phyloP scores from a whole-genome alignment of 495 filamentous ascomycete genomes.

The Mytilinidion resinicola region DNA sequence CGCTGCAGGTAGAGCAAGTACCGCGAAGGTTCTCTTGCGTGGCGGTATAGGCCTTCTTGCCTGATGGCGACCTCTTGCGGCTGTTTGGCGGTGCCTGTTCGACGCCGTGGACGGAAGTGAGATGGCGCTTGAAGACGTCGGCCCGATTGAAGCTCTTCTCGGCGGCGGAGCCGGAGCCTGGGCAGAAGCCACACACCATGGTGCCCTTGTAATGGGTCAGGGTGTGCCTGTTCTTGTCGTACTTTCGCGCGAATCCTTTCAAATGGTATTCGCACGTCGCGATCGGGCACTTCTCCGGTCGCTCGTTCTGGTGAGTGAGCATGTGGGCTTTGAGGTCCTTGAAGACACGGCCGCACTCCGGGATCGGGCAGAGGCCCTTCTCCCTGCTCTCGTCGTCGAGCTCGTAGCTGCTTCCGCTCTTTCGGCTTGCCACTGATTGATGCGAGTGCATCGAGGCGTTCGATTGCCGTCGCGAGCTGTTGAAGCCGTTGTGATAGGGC shows the following conservation, averaged over 20 bases:
- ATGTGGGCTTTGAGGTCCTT: conserved; percentile 93
- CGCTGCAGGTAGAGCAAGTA: conserved; percentile 92
- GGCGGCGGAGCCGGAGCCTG: conserved; percentile 80
- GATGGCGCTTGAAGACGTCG: conserved; percentile 96
- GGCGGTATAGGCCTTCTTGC: conserved; percentile 50
- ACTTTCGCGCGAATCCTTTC: conserved; percentile 95
- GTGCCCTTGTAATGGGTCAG: conserved; percentile 98
- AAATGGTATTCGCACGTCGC: conserved; percentile 87
- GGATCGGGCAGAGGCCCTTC: conserved; percentile 71
- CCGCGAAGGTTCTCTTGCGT: conserved; percentile 48
- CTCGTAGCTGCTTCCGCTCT: conserved; percentile 45
- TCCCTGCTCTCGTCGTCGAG: conserved; percentile 57
- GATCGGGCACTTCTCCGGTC: conserved; percentile 96
- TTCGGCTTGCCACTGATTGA: conserved; percentile 49
- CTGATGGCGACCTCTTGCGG: conserved; percentile 71
- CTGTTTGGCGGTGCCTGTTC: conserved; percentile 95
- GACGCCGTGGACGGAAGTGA: conserved; percentile 88
- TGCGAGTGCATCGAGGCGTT: conserved; percentile 52
- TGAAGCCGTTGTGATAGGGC: conserved; percentile 33
- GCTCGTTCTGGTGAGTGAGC: conserved; percentile 89
- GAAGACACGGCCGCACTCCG: conserved; percentile 84
- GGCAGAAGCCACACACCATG: conserved; percentile 98
- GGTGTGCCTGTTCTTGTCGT: conserved; percentile 98
- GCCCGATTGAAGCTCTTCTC: conserved; percentile 99
- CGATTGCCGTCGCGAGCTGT: conserved; percentile 47